Conservation (phyloP, 306 rosid genomes). For the Carpinus fangiana region DNA sequence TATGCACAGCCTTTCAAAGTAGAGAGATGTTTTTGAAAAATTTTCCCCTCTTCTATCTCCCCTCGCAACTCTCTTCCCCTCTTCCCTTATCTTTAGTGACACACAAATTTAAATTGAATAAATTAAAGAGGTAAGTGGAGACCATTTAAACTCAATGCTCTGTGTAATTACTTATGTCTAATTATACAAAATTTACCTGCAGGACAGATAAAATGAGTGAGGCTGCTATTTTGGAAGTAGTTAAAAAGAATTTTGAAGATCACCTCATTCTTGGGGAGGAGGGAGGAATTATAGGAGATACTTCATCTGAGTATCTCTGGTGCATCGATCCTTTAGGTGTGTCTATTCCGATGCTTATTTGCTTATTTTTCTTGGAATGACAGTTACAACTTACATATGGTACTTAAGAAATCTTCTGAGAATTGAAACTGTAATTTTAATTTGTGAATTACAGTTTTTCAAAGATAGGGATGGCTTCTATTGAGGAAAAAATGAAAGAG, state of each 20-base stretch:
- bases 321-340: constrained; percentile 97
- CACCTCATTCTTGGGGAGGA: constrained; percentile 98
- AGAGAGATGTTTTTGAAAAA: neutral
- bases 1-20: neutral
- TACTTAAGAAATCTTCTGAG: neutral
- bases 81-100: neutral
- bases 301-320: constrained; percentile 93
- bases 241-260: constrained; percentile 65
- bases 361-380: constrained; percentile 3
- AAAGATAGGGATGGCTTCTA: neutral
- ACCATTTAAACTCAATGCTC: neutral
- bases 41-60: neutral
- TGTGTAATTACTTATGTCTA: neutral
- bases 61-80: neutral
- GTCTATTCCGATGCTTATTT: constrained; percentile 12
- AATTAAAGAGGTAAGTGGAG: neutral
- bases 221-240: constrained; percentile 75
- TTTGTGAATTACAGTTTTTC: too few relatives aligned
- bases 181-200: constrained; percentile 34
- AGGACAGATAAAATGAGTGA: constrained; percentile 98
- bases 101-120: neutral
- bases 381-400: neutral
- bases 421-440: neutral
- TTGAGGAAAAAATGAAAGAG: neutral
- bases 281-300: constrained; percentile 91